A percentile compares a stretch with the other conserved stretches of the same genome.
phyloP scores from a whole-genome alignment of 768 basidiomycete species.

The Suillus variegatus region DNA sequence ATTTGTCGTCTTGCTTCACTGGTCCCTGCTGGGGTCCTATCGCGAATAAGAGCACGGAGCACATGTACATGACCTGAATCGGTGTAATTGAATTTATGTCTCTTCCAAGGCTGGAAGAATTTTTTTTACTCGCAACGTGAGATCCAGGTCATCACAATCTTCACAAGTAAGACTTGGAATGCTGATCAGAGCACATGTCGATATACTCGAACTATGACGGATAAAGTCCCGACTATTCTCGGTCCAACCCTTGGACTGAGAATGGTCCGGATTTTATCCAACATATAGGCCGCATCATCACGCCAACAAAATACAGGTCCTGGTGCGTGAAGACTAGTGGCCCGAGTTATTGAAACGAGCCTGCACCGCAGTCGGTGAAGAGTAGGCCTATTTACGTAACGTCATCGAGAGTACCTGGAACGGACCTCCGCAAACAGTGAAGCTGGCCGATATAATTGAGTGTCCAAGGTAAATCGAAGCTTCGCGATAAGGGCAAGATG shows the following conservation, averaged over 20 bases:
- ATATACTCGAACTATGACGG: constrained; percentile 25
- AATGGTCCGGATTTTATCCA: constrained; percentile 5
- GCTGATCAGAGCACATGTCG: background rate
- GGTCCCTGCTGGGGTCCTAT: background rate
- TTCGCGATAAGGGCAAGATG: constrained; percentile 20
- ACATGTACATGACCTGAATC: background rate
- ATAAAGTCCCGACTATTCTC: constrained; percentile 21
- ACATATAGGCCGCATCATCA: constrained; percentile 13
- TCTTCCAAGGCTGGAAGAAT: background rate
- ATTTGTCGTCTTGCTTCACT: background rate
- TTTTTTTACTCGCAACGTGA: background rate
- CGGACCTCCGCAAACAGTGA: constrained; percentile 9
- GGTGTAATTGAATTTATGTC: background rate
- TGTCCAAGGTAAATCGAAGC: constrained; percentile 28
- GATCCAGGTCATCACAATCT: background rate
- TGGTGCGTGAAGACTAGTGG: constrained; percentile 25
- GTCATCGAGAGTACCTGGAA: background rate
- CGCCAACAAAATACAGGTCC: constrained; percentile 22
- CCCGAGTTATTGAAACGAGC: background rate
- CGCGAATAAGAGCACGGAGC: background rate
- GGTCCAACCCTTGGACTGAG: constrained; percentile 10
- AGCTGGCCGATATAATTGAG: constrained; percentile 30
- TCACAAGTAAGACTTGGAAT: background rate
- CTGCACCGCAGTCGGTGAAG: background rate
- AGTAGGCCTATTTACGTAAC: background rate